Percentiles rank a stretch among this genome's conserved stretches.
These are phyloP conservation scores for Scutellaria galericulata DNA, from an alignment of 257 asterid species.

Conservation along the genomic window DNA sequence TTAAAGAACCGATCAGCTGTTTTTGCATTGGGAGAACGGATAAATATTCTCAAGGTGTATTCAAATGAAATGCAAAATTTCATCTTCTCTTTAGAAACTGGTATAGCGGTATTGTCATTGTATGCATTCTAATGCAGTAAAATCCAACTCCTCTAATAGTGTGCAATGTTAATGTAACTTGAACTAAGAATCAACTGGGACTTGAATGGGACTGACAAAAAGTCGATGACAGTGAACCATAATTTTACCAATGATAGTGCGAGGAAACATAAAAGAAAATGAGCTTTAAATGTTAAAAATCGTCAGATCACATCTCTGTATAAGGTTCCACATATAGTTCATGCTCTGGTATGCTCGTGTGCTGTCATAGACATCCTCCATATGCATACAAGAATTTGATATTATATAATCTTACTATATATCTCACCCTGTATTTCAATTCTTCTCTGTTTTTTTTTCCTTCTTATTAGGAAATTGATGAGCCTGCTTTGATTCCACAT, in stretches of 20 bases:
- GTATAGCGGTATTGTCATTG: neutral
- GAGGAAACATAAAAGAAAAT: slow-evolving; percentile 18
- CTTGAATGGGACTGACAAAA: slow-evolving; percentile 11
- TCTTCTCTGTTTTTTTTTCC: slow-evolving; percentile 16
- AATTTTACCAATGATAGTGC: slow-evolving; percentile 7
- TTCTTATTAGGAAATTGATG: slow-evolving; percentile 82
- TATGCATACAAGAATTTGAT: slow-evolving; percentile 21
- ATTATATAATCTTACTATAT: neutral
- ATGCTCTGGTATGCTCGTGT: slow-evolving; percentile 9
- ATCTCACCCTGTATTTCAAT: slow-evolving; percentile 11
- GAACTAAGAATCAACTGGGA: slow-evolving; percentile 17
- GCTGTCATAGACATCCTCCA: slow-evolving; percentile 12
- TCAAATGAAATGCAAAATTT: slow-evolving; percentile 12
- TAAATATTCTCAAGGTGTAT: slow-evolving; percentile 87
- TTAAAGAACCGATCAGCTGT: slow-evolving; percentile 98
- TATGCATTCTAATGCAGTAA: no score
- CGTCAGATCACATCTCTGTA: slow-evolving; percentile 6
- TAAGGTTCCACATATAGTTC: slow-evolving; percentile 6
- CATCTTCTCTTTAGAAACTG: neutral
- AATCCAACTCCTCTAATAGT: no score
- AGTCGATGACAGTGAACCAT: slow-evolving; percentile 26
- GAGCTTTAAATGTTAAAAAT: neutral
- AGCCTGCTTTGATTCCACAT: slow-evolving; percentile 97
- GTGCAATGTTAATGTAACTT: neutral
- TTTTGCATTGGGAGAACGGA: slow-evolving; percentile 96